Evolutionary conservation across 1,284 basidiomycete species (phyloP).

Genomic region (Paramarasmius palmivorus): DNA sequence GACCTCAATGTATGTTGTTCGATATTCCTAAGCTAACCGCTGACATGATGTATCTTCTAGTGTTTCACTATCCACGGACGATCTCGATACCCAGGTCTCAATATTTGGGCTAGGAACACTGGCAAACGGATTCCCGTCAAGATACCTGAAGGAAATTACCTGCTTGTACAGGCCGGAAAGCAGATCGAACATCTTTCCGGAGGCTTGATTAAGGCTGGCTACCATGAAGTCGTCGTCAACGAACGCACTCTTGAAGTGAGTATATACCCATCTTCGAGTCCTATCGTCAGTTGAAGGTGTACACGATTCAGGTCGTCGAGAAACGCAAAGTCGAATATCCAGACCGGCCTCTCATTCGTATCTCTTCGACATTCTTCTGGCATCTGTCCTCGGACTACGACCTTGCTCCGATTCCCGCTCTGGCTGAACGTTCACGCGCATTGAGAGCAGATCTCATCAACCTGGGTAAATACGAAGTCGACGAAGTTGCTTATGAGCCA

Average conservation of each 20-base stretch:
- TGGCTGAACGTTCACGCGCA: slow-evolving; percentile 46
- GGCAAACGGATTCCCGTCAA: slow-evolving; percentile 84
- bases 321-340: slow-evolving; percentile 58
- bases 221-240: slow-evolving; percentile 90
- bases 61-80: slow-evolving; percentile 85
- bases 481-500: slow-evolving; percentile 56
- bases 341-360: slow-evolving; percentile 82
- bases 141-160: slow-evolving; percentile 73
- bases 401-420: slow-evolving; percentile 59
- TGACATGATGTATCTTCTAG: too few relatives aligned
- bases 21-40: too few relatives aligned
- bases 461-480: slow-evolving; percentile 41
- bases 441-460: slow-evolving; percentile 39
- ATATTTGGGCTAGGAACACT: slow-evolving; percentile 91
- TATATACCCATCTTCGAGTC: slow-evolving; percentile 3
- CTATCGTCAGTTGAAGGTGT: slow-evolving; percentile 8
- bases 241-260: slow-evolving; percentile 70
- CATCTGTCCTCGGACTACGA: slow-evolving; percentile 86
- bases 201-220: slow-evolving; percentile 88
- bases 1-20: slow-evolving; percentile 72
- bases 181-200: slow-evolving; percentile 89
- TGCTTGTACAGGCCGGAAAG: slow-evolving; percentile 88
- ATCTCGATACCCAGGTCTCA: slow-evolving; percentile 80
- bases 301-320: slow-evolving; percentile 60
- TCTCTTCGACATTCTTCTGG: slow-evolving; percentile 95